Base-by-base conservation (phyloP, 139 green algal genomes). In the Chara braunii region DNA sequence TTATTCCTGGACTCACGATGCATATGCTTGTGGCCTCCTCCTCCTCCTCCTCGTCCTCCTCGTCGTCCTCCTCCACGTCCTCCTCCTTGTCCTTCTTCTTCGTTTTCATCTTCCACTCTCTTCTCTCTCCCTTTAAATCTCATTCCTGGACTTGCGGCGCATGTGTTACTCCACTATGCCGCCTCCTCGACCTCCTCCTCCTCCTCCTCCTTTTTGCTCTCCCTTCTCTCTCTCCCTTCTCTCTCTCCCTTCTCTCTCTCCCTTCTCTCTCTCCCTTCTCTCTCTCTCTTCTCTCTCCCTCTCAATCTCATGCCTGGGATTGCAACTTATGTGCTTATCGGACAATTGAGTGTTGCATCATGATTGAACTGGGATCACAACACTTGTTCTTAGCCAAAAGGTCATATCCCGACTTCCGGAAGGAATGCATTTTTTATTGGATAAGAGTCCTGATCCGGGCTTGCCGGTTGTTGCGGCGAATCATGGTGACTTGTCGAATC, bases 41-140 rank as follows among this genome's bases (percentile, higher is more conserved):
- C 48, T 57, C 48, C 48, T 57, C 48, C 48, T 57, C 48, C 48
- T 57, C 48, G 26, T 57, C 48, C 48, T 57, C 48, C 48, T 57
- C 48, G 26, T 57, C 48, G 26, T 57, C 48, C 48, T 57, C 48
- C 48, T 57, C 48, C 48, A 40, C 48, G 26, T 57, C 48, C 48
- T 57, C 48, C 48, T 57, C 48, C 48, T 57, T 28, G 26, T 57
- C 48, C 48, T 57, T 28, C 48, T 57, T 28, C 48, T 57, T 28
- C 48, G 32, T 28, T 28, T 57, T 28, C 48, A 40, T 28, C 48
- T 57, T 28, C 48, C 33, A 24, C 48, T 57, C 48, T 28, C 33
- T 28, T 28, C 33, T 28, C 48, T 57, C 48, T 28, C 33, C 48
- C 48, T 57, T 28, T 28, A 8, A 8, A 18, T 48, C 40, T 18